These are phyloP conservation scores for Rhizopogon vesiculosus DNA, from an alignment of 768 basidiomycete species.

Conservation along the genomic window DNA sequence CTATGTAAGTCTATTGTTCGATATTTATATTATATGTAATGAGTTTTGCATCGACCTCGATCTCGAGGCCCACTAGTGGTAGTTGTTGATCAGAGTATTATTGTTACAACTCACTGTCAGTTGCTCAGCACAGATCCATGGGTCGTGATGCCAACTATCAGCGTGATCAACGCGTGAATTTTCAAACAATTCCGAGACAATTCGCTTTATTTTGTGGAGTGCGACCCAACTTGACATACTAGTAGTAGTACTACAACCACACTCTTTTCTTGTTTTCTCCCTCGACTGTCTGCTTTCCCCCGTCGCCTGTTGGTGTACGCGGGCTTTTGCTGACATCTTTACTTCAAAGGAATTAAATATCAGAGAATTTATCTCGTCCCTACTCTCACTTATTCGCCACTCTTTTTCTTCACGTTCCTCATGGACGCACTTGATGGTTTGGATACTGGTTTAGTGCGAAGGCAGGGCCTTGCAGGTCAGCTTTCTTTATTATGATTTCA, in stretches of 20 bases:
- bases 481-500: background rate
- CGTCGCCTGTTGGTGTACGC: conserved; percentile 9
- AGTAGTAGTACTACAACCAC: background rate
- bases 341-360: background rate
- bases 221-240: conserved; percentile 3
- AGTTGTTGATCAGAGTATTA: too few relatives aligned
- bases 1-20: conserved; percentile 1
- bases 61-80: too few relatives aligned
- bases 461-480: conserved; percentile 23
- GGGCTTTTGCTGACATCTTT: background rate
- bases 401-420: conserved; percentile 13
- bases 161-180: background rate
- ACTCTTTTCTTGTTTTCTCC: background rate
- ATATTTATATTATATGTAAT: background rate
- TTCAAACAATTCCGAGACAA: background rate
- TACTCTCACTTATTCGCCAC: conserved; percentile 9
- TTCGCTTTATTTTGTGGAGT: conserved; percentile 5
- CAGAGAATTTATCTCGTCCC: background rate
- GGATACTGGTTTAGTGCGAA: conserved; percentile 15
- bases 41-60: background rate
- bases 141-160: conserved; percentile 29
- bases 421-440: conserved; percentile 17
- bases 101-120: background rate
- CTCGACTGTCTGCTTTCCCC: conserved; percentile 3
- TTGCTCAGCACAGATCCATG: background rate